Percentiles rank a stretch among this genome's conserved stretches.
phyloP scores from a whole-genome alignment of 2,329 filamentous ascomycete genomes.

The Fusarium tuaranense region DNA sequence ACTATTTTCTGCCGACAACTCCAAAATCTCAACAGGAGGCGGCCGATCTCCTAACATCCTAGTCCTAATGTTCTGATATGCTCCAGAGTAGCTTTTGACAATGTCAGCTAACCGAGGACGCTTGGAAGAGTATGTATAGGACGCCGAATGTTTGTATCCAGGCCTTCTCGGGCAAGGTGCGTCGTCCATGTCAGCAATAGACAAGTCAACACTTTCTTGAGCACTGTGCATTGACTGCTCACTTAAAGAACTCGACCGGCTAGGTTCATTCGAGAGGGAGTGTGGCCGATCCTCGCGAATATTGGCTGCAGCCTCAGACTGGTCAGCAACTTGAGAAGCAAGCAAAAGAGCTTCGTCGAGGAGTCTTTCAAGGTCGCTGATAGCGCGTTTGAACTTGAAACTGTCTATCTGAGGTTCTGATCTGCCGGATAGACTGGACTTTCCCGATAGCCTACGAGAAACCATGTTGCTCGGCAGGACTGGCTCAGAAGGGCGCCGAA shows the following conservation, averaged over 20 bases:
- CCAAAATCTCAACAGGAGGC: not conserved
- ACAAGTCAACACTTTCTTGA: conserved; percentile 16
- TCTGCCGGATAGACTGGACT: conserved; percentile 33
- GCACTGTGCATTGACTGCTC: conserved; percentile 11
- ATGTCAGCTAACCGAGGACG: conserved; percentile 44
- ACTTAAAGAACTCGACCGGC: conserved; percentile 1
- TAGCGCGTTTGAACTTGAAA: conserved; percentile 49
- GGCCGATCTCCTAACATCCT: not conserved
- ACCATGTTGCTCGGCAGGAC: conserved; percentile 26
- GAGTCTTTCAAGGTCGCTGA: conserved; percentile 59
- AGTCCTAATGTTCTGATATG: conserved; percentile 14
- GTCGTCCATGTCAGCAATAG: conserved; percentile 14
- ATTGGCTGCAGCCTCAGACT: conserved; percentile 38
- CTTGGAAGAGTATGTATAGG: conserved; percentile 35
- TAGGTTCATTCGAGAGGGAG: conserved; percentile 18
- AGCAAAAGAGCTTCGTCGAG: conserved; percentile 59
- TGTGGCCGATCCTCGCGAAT: conserved; percentile 26
- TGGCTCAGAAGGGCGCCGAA: conserved; percentile 40
- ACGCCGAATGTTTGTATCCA: conserved; percentile 41
- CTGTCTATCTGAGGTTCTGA: conserved; percentile 43
- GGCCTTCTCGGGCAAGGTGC: conserved; percentile 18
- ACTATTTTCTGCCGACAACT: conserved; percentile 12
- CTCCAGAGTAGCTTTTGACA: conserved; percentile 43
- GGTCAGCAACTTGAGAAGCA: conserved; percentile 54
- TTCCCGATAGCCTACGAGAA: conserved; percentile 30